Evolutionary conservation across 371 early-diverging fungal species (phyloP), one percentile per base, ranked within the genome.

Genomic region (Thermomucor indicae-seudaticae): DNA sequence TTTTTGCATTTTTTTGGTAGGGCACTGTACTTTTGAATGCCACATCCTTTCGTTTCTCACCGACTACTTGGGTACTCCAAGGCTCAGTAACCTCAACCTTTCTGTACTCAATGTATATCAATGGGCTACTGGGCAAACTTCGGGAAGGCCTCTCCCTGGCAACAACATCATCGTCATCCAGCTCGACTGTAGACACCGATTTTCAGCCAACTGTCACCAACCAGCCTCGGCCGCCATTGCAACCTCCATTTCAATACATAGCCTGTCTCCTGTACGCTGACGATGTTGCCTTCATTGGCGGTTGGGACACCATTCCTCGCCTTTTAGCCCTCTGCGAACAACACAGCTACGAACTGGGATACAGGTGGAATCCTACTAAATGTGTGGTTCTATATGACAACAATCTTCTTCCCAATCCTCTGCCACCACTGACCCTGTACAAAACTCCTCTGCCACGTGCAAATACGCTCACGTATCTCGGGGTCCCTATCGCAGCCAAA

Each of bases 301-400:
- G 16, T 0, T 4, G 27, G 1, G 47, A 39, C 11, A 38, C 43
- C 5, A 37, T 57, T 2, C 39, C 6, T 1, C 27, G 12, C 6
- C 27, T 66, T 24, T 28, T 66, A 1, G 17, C 19, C 0, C 10
- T 11, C 3, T 51, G 43, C 10, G 52, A 55, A 46, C 19, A 16
- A 0, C 59, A 66, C 24, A 52, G 46, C 1, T 12, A 3, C 4
- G 11, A 12, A 29, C 25, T 46, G 4, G 58, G 59, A 1, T 63
- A 58, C 38, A 47, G 48, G 7, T 58, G 58, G 55, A 51, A 42
- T 20, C 63, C 58, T 1, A 38, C 28, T 35, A 63, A 63, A 41
- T 63, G 55, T 28, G 47, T 35, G n/a, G n/a, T n/a, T n/a, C n/a
- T n/a, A 19, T 57, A 19, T 19, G 49, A 6, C 34, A 45, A 0